Evolutionary conservation across 352 stramenopile species (phyloP).

Genomic region (Phytopythium oedochilum): DNA sequence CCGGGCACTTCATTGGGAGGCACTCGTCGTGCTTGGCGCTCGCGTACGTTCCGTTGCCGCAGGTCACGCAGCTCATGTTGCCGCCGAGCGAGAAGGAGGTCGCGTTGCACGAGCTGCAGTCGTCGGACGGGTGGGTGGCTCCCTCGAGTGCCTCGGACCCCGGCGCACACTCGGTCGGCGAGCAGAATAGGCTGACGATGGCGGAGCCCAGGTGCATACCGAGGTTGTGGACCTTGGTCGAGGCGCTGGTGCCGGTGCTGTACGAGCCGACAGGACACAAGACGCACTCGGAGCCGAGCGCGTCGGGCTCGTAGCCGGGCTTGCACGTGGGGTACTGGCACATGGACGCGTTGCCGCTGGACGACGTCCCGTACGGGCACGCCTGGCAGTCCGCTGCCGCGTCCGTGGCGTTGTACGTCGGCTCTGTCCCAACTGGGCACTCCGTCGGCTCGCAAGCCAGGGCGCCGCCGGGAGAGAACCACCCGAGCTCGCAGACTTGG

Average conservation of each 20-base stretch:
- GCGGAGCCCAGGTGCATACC: background rate
- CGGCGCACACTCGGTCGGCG: slow-evolving; percentile 14
- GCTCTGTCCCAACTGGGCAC: slow-evolving; percentile 25
- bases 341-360: slow-evolving; percentile 20
- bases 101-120: slow-evolving; percentile 23
- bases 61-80: slow-evolving; percentile 22
- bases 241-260: slow-evolving; percentile 18
- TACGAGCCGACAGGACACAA: slow-evolving; percentile 23
- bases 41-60: slow-evolving; percentile 28
- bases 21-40: slow-evolving; percentile 13
- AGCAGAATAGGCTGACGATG: slow-evolving; percentile 14
- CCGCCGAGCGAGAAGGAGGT: slow-evolving; percentile 30
- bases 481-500: slow-evolving; percentile 20
- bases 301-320: slow-evolving; percentile 35
- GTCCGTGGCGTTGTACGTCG: slow-evolving; percentile 22
- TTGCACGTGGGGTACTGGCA: slow-evolving; percentile 32
- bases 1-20: slow-evolving; percentile 18
- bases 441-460: slow-evolving; percentile 14
- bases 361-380: slow-evolving; percentile 31
- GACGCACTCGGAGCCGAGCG: slow-evolving; percentile 19
- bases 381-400: slow-evolving; percentile 18
- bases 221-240: background rate
- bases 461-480: slow-evolving; percentile 27
- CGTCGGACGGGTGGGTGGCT: slow-evolving; percentile 14
- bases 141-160: slow-evolving; percentile 19